These are phyloP conservation scores for Penicillium oxalicum DNA, from an alignment of 2,329 filamentous ascomycete species.

Conservation along the genomic window DNA sequence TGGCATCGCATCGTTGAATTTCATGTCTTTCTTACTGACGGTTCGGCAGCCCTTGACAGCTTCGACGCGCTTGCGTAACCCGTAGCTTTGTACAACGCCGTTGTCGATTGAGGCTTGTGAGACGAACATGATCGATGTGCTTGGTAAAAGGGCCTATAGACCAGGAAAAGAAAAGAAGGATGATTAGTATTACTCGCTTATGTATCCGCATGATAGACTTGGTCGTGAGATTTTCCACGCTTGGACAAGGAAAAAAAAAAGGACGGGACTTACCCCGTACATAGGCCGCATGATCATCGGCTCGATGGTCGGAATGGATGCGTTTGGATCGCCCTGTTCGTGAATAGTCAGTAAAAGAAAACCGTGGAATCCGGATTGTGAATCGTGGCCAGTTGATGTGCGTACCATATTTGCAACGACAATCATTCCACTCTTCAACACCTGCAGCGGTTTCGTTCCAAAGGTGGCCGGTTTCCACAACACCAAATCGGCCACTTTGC, in stretches of 20 bases:
- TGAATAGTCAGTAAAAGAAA: not conserved
- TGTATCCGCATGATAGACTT: too few species aligned
- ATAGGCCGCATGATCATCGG: constrained; percentile 78
- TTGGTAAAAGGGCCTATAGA: constrained; percentile 55
- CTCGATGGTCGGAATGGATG: constrained; percentile 80
- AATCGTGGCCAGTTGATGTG: not conserved
- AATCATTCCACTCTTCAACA: constrained; percentile 86
- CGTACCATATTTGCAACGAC: constrained; percentile 75
- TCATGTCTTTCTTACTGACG: constrained; percentile 82
- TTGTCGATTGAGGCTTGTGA: constrained; percentile 63
- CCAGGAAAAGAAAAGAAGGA: not conserved
- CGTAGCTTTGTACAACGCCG: constrained; percentile 65
- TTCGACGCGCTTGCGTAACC: constrained; percentile 72
- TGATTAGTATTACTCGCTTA: not conserved
- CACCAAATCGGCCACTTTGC: constrained; percentile 84
- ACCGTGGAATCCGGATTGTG: not conserved
- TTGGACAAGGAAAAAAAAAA: not conserved
- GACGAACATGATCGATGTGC: constrained; percentile 75
- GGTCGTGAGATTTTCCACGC: too few species aligned
- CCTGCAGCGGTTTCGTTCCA: constrained; percentile 72
- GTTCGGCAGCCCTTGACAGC: constrained; percentile 68
- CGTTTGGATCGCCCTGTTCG: constrained; percentile 67
- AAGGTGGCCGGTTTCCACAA: constrained; percentile 82
- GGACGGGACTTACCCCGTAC: constrained; percentile 55
- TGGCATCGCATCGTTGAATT: constrained; percentile 76